Conservation (phyloP, 495 filamentous ascomycete species). For the Zalerion maritima region DNA sequence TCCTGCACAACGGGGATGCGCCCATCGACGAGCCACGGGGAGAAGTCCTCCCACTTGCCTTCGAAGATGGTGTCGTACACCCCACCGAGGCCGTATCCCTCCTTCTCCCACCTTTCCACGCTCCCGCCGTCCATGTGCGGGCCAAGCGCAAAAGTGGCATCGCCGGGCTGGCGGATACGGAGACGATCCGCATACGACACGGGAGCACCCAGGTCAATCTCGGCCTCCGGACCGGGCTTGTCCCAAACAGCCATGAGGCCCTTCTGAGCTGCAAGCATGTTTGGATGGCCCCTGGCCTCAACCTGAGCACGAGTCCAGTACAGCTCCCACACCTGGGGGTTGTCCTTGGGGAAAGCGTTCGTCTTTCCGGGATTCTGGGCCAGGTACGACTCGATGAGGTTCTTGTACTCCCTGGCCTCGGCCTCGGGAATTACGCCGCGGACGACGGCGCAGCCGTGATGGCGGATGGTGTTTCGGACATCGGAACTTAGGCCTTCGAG, state of each 20-base stretch:
- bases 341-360: slow-evolving; percentile 32
- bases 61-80: slow-evolving; percentile 62
- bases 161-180: slow-evolving; percentile 62
- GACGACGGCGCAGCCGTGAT: slow-evolving; percentile 49
- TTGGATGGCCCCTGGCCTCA: slow-evolving; percentile 56
- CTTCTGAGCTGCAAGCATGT: slow-evolving; percentile 50
- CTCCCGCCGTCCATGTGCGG: slow-evolving; percentile 78
- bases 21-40: slow-evolving; percentile 63
- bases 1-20: slow-evolving; percentile 55
- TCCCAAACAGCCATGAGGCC: slow-evolving; percentile 72
- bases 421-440: slow-evolving; percentile 45
- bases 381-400: slow-evolving; percentile 44
- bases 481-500: slow-evolving; percentile 25
- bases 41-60: slow-evolving; percentile 69
- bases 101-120: slow-evolving; percentile 74
- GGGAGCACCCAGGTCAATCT: slow-evolving; percentile 45
- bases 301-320: slow-evolving; percentile 78
- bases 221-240: slow-evolving; percentile 37
- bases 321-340: slow-evolving; percentile 71
- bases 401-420: slow-evolving; percentile 44
- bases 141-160: slow-evolving; percentile 67
- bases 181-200: slow-evolving; percentile 69
- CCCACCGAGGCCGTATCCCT: slow-evolving; percentile 52
- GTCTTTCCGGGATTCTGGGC: slow-evolving; percentile 39
- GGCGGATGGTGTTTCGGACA: slow-evolving; percentile 34